Base-by-base conservation (phyloP, 2,329 filamentous ascomycete genomes). In the Pseudocercospora fijiensis region DNA sequence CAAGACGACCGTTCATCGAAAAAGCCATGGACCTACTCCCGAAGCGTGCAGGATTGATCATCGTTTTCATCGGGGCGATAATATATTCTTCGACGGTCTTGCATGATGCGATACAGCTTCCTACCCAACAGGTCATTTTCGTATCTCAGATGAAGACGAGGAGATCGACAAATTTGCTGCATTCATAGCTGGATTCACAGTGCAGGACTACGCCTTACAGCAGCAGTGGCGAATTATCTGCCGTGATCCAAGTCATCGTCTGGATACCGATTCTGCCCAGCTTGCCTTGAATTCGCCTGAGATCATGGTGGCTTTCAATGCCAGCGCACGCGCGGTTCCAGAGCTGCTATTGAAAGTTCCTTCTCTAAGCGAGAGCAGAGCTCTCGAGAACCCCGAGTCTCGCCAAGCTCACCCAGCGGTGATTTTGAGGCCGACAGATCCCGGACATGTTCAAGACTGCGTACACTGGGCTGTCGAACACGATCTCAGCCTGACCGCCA, bases 381-480 rank as follows among this genome's bases (percentile, higher is more conserved):
- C 28, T 6, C 69, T 86, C 20, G 86, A 87, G 73, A 87, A 82
- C 64, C 65, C 78, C 6, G 79, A 86, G 66, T 85, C 84, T 67
- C 75, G 78, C 18, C 70, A 76, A 9, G 77, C 78, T 60, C 74
- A 58, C n/a, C 78, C 83, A 0, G 79, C 84, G 6, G 65, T 76
- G 0, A 74, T 84, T 28, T 37, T 83, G 11, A 76, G 73, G 64
- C 86, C 86, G 9, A 81, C 72, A 59, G 70, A 79, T 1, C 53
- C 85, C 24, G 33, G 16, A 41, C 80, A 87, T 0, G 69, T 89
- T 45, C 85, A 86, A 69, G 53, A 78, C 3, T 88, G 85, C 66
- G 80, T 88, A 58, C 71, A 45, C 70, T 88, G 85, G 86, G 85
- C 85, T 67, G 37, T 84, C 9, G 72, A 82, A 65, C 76, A 85